Percentiles rank a stretch among this genome's conserved stretches.
Conservation (phyloP, 2,329 filamentous ascomycete species). For the Exophiala sp. region DNA sequence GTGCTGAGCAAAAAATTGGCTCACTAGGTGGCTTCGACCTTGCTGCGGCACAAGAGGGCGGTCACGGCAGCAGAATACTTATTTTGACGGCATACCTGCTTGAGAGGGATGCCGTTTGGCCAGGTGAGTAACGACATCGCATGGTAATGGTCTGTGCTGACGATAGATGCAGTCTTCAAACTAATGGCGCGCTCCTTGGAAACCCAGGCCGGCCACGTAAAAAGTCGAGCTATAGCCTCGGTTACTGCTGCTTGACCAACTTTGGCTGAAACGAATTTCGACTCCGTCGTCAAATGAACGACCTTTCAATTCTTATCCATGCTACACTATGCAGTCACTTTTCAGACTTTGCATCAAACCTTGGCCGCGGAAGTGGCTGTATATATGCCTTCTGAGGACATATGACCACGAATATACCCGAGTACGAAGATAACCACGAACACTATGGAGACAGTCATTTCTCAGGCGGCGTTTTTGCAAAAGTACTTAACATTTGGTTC, state of each 20-base stretch:
- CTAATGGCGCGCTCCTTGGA: conserved; percentile 65
- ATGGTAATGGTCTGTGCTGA: not conserved
- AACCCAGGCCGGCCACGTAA: conserved; percentile 61
- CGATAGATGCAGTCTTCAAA: conserved; percentile 56
- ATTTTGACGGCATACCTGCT: conserved; percentile 82
- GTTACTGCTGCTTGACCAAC: conserved; percentile 20
- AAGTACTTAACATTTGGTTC: conserved; percentile 2
- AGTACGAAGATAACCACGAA: conserved; percentile 9
- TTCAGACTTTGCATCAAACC: not conserved
- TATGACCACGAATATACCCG: conserved; percentile 23
- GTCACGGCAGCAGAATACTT: conserved; percentile 80
- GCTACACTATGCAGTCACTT: not conserved
- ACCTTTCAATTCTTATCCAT: conserved; percentile 1
- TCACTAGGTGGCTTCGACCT: conserved; percentile 17
- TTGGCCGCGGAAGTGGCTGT: conserved; percentile 4
- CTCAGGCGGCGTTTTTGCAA: conserved; percentile 5
- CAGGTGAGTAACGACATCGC: conserved; percentile 57
- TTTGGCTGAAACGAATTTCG: not conserved
- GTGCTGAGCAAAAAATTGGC: conserved; percentile 67
- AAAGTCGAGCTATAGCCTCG: conserved; percentile 56
- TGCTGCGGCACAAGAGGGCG: conserved; percentile 52
- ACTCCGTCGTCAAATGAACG: not conserved
- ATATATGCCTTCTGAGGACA: conserved; percentile 23
- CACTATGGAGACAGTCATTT: not conserved
- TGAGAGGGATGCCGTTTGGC: conserved; percentile 88